These are phyloP conservation scores for Linderniella brevidens DNA, from an alignment of 257 asterid species.

Conservation along the genomic window DNA sequence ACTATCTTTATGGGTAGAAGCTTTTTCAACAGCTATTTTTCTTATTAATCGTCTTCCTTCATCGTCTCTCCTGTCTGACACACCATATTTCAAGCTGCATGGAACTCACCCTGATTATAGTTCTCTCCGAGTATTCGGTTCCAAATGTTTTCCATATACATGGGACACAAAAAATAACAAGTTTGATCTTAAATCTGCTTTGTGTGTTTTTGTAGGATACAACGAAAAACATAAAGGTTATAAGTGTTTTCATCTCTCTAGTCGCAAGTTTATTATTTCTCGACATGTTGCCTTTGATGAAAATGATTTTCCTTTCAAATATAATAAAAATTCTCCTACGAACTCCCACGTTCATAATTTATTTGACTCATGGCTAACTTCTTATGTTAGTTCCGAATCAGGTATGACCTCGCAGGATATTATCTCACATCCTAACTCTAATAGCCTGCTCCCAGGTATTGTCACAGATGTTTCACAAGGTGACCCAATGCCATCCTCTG, in stretches of 20 bases:
- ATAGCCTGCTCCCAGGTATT: no score
- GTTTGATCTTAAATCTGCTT: background rate
- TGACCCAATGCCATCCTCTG: no score
- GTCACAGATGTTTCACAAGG: no score
- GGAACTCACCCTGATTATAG: background rate
- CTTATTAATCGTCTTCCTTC: constrained; percentile 1
- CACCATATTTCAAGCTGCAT: background rate
- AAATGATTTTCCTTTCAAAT: background rate
- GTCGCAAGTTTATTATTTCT: background rate
- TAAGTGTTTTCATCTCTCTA: constrained; percentile 5
- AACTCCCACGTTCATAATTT: background rate
- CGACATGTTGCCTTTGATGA: background rate
- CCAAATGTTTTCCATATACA: constrained; percentile 7
- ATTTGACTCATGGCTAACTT: constrained; percentile 3
- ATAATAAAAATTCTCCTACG: background rate
- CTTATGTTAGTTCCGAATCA: background rate
- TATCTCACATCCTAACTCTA: no score
- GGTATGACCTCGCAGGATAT: no score
- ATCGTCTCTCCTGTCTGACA: background rate
- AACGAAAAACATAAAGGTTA: constrained; percentile 2
- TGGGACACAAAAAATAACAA: constrained; percentile 3
- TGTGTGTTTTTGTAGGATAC: constrained; percentile 8
- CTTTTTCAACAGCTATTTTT: background rate
- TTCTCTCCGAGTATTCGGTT: background rate
- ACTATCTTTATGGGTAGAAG: background rate